Percentiles rank a stretch among this genome's conserved stretches.
These are phyloP conservation scores for Cucurbita ficifolia DNA, from an alignment of 306 rosid genomes.

Conservation along the genomic window DNA sequence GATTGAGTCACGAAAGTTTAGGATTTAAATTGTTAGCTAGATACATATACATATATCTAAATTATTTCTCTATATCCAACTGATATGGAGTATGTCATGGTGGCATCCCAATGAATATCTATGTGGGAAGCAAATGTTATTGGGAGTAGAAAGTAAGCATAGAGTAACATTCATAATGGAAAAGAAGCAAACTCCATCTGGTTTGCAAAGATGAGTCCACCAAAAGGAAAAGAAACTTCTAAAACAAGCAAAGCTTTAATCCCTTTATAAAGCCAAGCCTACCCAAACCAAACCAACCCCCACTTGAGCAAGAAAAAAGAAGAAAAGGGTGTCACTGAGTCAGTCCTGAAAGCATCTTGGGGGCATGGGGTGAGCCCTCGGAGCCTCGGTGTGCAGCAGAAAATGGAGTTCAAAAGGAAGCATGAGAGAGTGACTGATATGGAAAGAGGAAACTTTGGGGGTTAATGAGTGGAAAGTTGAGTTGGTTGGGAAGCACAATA, in stretches of 20 bases:
- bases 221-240: background rate
- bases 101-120: background rate
- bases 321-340: background rate
- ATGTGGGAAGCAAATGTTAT: background rate
- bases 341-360: background rate
- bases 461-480: constrained; percentile 30
- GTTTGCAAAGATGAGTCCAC: background rate
- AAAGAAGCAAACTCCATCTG: background rate
- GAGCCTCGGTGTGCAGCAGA: background rate
- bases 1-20: too few species aligned
- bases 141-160: background rate
- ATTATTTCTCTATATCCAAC: background rate
- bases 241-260: background rate
- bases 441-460: constrained; percentile 38
- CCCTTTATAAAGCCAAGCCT: background rate
- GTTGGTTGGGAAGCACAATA: constrained; percentile 34
- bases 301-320: background rate
- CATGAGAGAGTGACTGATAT: constrained; percentile 16
- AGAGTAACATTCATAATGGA: background rate
- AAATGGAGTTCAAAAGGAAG: constrained; percentile 9
- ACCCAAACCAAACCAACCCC: background rate
- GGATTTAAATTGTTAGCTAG: too few species aligned
- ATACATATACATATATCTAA: too few species aligned
- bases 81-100: background rate
- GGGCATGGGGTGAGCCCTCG: background rate